Evolutionary conservation across 768 basidiomycete species (phyloP).

Genomic region (Phanerodontia chrysosporium): DNA sequence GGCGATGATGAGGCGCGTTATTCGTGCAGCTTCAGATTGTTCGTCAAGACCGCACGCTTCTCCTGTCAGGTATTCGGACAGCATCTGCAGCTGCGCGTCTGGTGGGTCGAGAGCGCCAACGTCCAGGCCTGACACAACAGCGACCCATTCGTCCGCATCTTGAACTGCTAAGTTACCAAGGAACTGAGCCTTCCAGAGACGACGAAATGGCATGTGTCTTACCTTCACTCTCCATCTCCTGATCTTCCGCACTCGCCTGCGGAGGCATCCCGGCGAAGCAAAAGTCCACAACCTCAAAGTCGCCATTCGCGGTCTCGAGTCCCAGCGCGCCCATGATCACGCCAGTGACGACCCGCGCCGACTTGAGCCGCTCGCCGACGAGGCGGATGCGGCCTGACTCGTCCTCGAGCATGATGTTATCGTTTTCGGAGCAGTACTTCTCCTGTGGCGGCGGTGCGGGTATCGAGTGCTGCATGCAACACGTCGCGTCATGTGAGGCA

Average conservation of each 20-base stretch:
- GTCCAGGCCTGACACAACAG: constrained; percentile 79
- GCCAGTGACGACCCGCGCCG: constrained; percentile 77
- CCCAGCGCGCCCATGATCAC: constrained; percentile 89
- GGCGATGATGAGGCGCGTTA: constrained; percentile 83
- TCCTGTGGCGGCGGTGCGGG: constrained; percentile 72
- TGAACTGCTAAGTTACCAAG: no score
- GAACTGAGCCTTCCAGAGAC: neutral
- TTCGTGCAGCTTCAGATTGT: constrained; percentile 58
- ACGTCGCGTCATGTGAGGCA: constrained; percentile 1
- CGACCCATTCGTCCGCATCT: constrained; percentile 73
- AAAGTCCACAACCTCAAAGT: constrained; percentile 90
- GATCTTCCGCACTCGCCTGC: constrained; percentile 35
- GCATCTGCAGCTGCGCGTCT: constrained; percentile 75
- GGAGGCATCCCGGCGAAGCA: constrained; percentile 84
- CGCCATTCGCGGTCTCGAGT: constrained; percentile 82
- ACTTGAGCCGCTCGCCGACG: constrained; percentile 67
- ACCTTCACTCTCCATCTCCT: constrained; percentile 72
- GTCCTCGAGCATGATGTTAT: constrained; percentile 89
- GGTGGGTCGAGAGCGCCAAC: constrained; percentile 59
- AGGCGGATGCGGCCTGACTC: constrained; percentile 90
- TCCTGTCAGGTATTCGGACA: constrained; percentile 86
- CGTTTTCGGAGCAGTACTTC: constrained; percentile 75
- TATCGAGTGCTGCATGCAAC: constrained; percentile 70
- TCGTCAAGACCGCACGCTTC: constrained; percentile 74
- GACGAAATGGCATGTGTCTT: neutral